These are phyloP conservation scores for Murraya paniculata DNA, from an alignment of 345 rosid genomes.

Conservation along the genomic window DNA sequence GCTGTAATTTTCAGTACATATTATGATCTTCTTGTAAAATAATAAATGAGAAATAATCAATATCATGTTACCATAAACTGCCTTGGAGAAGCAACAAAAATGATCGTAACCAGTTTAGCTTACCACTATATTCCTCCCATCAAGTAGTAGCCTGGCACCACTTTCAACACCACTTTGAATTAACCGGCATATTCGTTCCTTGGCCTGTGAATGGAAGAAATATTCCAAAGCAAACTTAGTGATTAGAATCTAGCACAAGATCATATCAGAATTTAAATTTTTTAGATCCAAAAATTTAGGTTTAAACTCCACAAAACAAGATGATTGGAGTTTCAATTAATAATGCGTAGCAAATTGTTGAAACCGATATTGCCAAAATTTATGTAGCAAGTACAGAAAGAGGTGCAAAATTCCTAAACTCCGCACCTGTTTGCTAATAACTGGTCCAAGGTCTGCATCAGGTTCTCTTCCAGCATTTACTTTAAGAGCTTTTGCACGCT, in stretches of 20 bases:
- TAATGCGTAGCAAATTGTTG: background rate
- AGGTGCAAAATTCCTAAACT: background rate
- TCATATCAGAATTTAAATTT: background rate
- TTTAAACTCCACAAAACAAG: background rate
- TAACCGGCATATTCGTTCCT: slow-evolving; percentile 73
- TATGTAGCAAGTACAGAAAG: background rate
- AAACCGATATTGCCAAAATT: background rate
- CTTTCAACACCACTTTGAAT: slow-evolving; percentile 78
- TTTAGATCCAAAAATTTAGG: background rate
- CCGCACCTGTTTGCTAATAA: slow-evolving; percentile 75
- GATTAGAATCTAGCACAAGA: background rate
- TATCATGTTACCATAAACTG: background rate
- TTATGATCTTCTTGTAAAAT: background rate
- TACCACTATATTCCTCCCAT: slow-evolving; percentile 89
- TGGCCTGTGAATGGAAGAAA: slow-evolving; percentile 60
- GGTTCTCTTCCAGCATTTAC: slow-evolving; percentile 85
- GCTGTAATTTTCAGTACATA: background rate
- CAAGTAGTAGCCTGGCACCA: slow-evolving; percentile 85
- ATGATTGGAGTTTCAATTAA: background rate
- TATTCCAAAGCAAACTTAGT: slow-evolving; percentile 11
- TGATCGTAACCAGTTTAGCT: background rate
- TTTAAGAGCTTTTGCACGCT: slow-evolving; percentile 76
- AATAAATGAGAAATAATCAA: background rate
- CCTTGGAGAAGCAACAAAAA: slow-evolving; percentile 2
- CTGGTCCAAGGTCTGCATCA: slow-evolving; percentile 93